A percentile compares a stretch with the other conserved stretches of the same genome.
phyloP scores from a whole-genome alignment of 1,139 yeast genomes.

The Wickerhamomyces sp. region DNA sequence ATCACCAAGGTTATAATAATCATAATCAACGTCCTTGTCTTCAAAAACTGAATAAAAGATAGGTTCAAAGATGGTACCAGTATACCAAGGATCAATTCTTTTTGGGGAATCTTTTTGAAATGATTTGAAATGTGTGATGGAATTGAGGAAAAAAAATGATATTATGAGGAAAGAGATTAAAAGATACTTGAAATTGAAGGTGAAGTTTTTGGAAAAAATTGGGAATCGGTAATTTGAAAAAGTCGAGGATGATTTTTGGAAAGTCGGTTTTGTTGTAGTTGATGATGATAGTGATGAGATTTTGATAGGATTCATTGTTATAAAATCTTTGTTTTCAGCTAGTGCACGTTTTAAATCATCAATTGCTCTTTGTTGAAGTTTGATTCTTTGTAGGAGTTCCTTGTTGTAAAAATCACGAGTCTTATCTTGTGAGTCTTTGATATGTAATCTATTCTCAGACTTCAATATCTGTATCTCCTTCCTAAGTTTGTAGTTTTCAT shows the following conservation, averaged over 20 bases:
- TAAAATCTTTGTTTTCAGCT: conserved; percentile 23
- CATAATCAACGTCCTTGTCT: conserved; percentile 18
- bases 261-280: neutral
- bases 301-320: conserved; percentile 8
- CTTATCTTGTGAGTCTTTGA: conserved; percentile 10
- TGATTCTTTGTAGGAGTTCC: conserved; percentile 23
- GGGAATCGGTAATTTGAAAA: neutral
- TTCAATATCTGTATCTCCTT: conserved; percentile 13
- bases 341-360: conserved; percentile 12
- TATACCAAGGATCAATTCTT: conserved; percentile 9
- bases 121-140: neutral
- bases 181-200: neutral
- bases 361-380: conserved; percentile 16
- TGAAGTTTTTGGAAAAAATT: neutral
- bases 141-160: neutral
- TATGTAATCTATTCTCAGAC: conserved; percentile 4
- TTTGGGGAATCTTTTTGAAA: neutral
- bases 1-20: conserved; percentile 12
- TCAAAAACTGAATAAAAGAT: conserved; percentile 7
- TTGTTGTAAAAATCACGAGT: conserved; percentile 23
- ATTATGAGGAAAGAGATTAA: neutral
- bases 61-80: conserved; percentile 14
- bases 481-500: conserved; percentile 5
- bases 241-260: neutral
- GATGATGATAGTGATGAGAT: neutral